These are phyloP conservation scores for Ophiostoma ulmi DNA, from an alignment of 2,329 filamentous ascomycete genomes.

Conservation along the genomic window DNA sequence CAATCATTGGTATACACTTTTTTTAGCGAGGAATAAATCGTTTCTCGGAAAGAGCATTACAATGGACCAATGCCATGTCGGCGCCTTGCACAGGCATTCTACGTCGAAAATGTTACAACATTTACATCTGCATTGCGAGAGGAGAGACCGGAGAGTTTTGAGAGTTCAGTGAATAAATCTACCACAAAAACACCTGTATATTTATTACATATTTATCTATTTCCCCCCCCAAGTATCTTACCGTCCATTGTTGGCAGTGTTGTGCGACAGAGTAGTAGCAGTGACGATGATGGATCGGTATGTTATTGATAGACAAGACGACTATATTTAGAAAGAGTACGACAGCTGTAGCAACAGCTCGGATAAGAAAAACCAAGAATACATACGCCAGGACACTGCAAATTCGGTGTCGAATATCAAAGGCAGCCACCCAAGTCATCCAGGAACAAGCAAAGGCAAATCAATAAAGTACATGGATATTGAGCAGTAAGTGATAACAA, in stretches of 20 bases:
- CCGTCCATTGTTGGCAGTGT: background rate
- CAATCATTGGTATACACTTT: background rate
- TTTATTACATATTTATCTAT: background rate
- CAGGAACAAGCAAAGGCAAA: background rate
- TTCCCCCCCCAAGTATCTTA: background rate
- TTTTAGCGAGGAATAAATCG: background rate
- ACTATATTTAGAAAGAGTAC: background rate
- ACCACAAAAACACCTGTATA: constrained; percentile 3
- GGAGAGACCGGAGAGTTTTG: constrained; percentile 1
- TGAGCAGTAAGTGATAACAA: background rate
- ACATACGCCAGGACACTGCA: background rate
- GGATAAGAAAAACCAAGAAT: background rate
- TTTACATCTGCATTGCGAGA: constrained; percentile 12
- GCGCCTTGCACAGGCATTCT: background rate
- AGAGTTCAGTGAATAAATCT: background rate
- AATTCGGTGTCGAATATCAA: background rate
- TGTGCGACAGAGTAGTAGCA: background rate
- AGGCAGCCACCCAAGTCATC: background rate
- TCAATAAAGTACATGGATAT: background rate
- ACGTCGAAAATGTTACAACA: background rate
- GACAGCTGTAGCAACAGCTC: too few relatives aligned
- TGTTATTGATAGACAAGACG: background rate
- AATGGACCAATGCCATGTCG: background rate
- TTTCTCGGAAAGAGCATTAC: background rate
- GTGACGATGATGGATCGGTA: background rate